phyloP scores from a whole-genome alignment of 176 grass and related monocot species.

The Triticum turgidum region DNA sequence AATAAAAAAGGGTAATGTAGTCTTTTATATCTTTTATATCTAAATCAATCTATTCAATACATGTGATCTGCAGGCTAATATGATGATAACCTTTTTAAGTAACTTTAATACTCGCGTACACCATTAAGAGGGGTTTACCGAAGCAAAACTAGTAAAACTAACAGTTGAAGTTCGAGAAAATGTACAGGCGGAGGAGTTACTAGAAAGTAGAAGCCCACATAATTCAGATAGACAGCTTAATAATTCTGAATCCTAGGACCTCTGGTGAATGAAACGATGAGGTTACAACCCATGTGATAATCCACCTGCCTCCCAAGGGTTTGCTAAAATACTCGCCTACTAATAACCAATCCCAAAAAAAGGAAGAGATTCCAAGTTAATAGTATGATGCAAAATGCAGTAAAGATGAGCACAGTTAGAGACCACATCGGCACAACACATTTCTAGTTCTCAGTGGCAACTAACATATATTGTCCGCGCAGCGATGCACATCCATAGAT shows the following conservation, averaged over 20 bases:
- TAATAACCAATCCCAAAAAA: background rate
- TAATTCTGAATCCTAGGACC: background rate
- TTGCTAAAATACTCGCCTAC: background rate
- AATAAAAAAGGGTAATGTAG: too few species aligned
- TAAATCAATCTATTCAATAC: too few species aligned
- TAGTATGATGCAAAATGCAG: conserved; percentile 13
- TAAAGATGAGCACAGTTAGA: background rate
- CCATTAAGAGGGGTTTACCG: too few species aligned
- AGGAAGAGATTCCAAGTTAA: background rate
- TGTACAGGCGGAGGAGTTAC: background rate
- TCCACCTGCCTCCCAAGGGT: background rate
- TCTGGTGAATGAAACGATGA: conserved; percentile 1
- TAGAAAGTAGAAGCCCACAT: background rate
- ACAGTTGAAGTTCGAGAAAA: background rate
- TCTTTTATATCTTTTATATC: too few species aligned
- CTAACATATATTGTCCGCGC: conserved; percentile 24
- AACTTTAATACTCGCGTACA: too few species aligned
- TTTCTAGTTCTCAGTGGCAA: conserved; percentile 21
- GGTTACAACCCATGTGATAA: background rate
- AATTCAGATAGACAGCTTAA: background rate
- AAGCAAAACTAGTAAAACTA: too few species aligned
- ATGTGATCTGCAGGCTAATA: too few species aligned
- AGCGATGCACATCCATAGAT: conserved; percentile 2
- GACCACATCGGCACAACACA: background rate
- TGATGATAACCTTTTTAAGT: too few species aligned